Evolutionary conservation across 129 eudicot species (phyloP).

Genomic region (Lactuca sativa): DNA sequence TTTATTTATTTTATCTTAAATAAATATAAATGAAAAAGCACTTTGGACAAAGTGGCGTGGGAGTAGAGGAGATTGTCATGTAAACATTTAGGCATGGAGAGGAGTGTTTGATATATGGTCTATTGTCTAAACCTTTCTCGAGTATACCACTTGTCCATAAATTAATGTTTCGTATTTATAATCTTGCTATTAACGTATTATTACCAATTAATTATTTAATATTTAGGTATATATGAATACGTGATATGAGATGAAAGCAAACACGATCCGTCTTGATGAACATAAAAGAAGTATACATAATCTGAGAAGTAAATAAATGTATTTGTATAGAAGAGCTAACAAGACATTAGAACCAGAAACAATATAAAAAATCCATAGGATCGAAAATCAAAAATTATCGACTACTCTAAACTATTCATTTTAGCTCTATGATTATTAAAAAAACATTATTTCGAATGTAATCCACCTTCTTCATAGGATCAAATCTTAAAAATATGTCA

Average conservation of each 20-base stretch:
- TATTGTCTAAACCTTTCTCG: constrained; percentile 19
- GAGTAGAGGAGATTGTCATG: constrained; percentile 30
- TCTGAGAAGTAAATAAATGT: neutral
- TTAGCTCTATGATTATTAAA: too few relatives aligned
- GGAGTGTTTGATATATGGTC: constrained; percentile 23
- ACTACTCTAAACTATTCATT: too few relatives aligned
- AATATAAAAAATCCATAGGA: too few relatives aligned
- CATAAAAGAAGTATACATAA: neutral
- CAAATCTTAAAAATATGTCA: too few relatives aligned
- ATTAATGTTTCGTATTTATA: constrained; percentile 2
- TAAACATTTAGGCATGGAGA: constrained; percentile 35
- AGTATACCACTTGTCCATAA: neutral
- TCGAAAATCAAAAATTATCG: too few relatives aligned
- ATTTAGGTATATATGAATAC: neutral
- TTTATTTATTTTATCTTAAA: neutral
- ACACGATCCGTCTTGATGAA: neutral
- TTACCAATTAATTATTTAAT: neutral
- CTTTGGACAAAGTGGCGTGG: constrained; percentile 33
- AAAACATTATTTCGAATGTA: too few relatives aligned
- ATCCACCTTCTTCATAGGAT: too few relatives aligned
- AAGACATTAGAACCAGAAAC: too few relatives aligned
- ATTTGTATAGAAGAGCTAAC: neutral
- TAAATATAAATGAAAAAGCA: constrained; percentile 1
- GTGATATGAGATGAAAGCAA: neutral
- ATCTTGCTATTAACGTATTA: neutral